phyloP scores from a whole-genome alignment of 1,139 yeast genomes.

The Taphrina confusa region DNA sequence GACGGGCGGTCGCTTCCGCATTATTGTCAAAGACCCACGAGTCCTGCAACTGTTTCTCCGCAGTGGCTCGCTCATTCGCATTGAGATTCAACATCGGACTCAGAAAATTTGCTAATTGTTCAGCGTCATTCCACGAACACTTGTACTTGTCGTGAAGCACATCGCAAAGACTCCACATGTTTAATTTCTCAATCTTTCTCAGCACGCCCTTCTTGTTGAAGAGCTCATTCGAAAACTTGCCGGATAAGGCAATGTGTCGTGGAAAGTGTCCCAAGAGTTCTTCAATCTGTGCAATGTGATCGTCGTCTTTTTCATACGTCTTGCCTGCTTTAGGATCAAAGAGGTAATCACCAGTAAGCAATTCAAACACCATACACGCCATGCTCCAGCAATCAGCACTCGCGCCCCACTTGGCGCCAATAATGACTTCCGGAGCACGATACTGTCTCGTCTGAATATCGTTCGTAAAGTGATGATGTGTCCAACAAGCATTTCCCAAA shows the following conservation, averaged over 20 bases:
- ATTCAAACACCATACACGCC: slow-evolving; percentile 78
- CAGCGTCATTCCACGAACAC: slow-evolving; percentile 57
- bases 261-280: slow-evolving; percentile 71
- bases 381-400: slow-evolving; percentile 81
- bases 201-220: slow-evolving; percentile 59
- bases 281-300: slow-evolving; percentile 80
- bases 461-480: slow-evolving; percentile 70
- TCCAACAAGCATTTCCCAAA: slow-evolving; percentile 82
- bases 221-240: slow-evolving; percentile 56
- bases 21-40: slow-evolving; percentile 24
- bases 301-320: slow-evolving; percentile 71
- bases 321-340: slow-evolving; percentile 75
- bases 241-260: slow-evolving; percentile 54
- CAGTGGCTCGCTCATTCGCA: slow-evolving; percentile 73
- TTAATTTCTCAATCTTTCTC: slow-evolving; percentile 62
- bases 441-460: slow-evolving; percentile 87
- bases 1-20: neutral
- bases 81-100: slow-evolving; percentile 70
- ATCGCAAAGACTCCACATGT: slow-evolving; percentile 66
- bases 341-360: slow-evolving; percentile 78
- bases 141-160: slow-evolving; percentile 75
- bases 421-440: slow-evolving; percentile 73
- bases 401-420: slow-evolving; percentile 78
- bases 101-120: slow-evolving; percentile 62
- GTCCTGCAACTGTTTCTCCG: slow-evolving; percentile 43